These are phyloP conservation scores for Penstemon eatonii DNA, from an alignment of 257 asterid genomes.

Conservation along the genomic window DNA sequence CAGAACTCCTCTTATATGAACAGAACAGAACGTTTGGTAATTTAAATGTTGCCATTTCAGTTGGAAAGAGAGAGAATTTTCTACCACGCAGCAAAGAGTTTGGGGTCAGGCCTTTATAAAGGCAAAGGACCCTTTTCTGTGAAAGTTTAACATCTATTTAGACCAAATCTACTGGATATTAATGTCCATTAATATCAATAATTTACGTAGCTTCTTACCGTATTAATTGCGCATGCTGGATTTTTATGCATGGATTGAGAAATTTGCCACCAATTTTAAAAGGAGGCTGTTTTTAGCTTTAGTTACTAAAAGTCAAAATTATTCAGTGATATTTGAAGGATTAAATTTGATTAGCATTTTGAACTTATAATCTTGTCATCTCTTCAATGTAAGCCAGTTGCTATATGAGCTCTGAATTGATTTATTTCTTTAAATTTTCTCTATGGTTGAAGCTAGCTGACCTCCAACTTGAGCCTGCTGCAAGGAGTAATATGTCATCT, in stretches of 20 bases:
- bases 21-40: not conserved
- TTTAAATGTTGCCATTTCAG: too few species aligned
- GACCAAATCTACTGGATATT: not conserved
- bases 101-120: not conserved
- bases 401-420: too few species aligned
- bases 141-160: not conserved
- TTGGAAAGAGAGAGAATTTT: too few species aligned
- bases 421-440: constrained; percentile 21
- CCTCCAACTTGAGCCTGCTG: constrained; percentile 66
- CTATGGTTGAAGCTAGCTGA: constrained; percentile 67
- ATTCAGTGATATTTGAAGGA: too few species aligned
- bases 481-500: constrained; percentile 63
- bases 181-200: constrained; percentile 4
- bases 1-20: not conserved
- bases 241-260: not conserved
- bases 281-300: not conserved
- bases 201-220: constrained; percentile 10
- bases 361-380: too few species aligned
- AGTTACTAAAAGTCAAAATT: too few species aligned
- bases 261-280: constrained; percentile 5
- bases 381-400: too few species aligned
- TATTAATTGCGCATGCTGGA: not conserved
- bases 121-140: not conserved
- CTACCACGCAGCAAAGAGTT: not conserved
- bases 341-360: too few species aligned